Percentiles rank a stretch among this genome's conserved stretches.
phyloP scores from a whole-genome alignment of 305 asterid genomes.

The Fraxinus albicans region DNA sequence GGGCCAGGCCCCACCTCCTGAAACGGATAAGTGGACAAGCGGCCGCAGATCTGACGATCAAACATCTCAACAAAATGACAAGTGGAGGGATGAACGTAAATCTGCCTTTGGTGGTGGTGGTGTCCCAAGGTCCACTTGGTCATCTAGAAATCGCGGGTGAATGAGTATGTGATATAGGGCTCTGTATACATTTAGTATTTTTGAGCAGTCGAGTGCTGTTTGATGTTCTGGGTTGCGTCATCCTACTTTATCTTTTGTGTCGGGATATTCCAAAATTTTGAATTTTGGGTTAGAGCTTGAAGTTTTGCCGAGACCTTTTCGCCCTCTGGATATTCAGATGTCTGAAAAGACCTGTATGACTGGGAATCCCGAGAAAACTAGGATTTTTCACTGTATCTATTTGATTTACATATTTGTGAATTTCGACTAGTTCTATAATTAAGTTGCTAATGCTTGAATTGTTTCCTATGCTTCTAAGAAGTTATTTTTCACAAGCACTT shows the following conservation, averaged over 20 bases:
- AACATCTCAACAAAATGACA: slow-evolving; percentile 37
- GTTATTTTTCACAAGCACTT: not conserved
- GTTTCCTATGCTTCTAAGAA: not conserved
- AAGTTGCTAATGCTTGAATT: not conserved
- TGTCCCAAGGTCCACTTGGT: slow-evolving; percentile 52
- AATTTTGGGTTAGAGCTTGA: not conserved
- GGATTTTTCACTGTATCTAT: not conserved
- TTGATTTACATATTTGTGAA: not conserved
- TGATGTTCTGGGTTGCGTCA: not conserved
- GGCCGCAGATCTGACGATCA: slow-evolving; percentile 47
- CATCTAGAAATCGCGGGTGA: slow-evolving; percentile 31
- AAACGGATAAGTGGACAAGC: slow-evolving; percentile 63
- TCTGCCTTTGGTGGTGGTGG: slow-evolving; percentile 32
- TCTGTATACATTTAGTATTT: not conserved
- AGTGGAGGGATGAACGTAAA: slow-evolving; percentile 54
- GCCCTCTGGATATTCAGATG: not conserved
- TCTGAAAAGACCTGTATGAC: not conserved
- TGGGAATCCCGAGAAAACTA: not conserved
- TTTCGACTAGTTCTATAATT: not conserved
- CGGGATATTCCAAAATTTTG: not conserved
- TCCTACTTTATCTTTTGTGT: not conserved
- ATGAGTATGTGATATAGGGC: not conserved
- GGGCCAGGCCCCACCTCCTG: slow-evolving; percentile 50
- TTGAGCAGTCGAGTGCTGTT: not conserved
- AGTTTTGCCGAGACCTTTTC: not conserved